Base-by-base conservation (phyloP, 257 asterid genomes). In the Solanum tarijense region DNA sequence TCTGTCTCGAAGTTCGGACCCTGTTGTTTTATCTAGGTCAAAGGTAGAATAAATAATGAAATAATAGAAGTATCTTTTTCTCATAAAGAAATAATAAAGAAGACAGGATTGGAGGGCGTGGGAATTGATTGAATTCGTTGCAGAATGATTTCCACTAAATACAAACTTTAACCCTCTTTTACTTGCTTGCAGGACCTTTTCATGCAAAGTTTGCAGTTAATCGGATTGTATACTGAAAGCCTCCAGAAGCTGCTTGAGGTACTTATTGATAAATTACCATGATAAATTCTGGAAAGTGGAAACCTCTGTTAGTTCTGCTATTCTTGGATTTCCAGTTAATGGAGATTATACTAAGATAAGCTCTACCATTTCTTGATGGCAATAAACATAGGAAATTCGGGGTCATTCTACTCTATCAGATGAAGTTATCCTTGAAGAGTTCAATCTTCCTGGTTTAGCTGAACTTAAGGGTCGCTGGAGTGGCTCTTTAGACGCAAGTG, bases 381-480 rank as follows among this genome's bases (percentile, higher is more conserved):
- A 29, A n/a, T 27, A 86, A 78, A 43, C 83, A 74, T 62, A 97
- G 99, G 99, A 97, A 92, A 88, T 97, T 73, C 98, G 95, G 31
- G 99, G 96, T 72, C 98, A 93, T 92, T 94, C 90, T 92, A 91
- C 94, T 81, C 87, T 93, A 72, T 89, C 96, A n/a, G 89, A 94
- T 92, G 98, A 97, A 96, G 94, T 97, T 87, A 93, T 95, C 86
- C 95, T 92, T 89, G 99, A 96, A 71, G 98, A 97, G 89, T 87
- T 91, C 88, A 92, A 92, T 88, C 99, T 97, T 94, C 99, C 99
- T 85, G 99, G 99, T 91, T 94, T 97, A 90, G 98, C 96, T 43
- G 99, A 97, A 93, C 99, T 97, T 65, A 97, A 90, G 92, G 99
- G 99, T 87, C 94, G 91, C 52, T 97, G 99, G 99, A 93, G 90